Evolutionary conservation across 2,329 filamentous ascomycete genomes (phyloP).

Genomic region (Neodidymelliopsis sp.): DNA sequence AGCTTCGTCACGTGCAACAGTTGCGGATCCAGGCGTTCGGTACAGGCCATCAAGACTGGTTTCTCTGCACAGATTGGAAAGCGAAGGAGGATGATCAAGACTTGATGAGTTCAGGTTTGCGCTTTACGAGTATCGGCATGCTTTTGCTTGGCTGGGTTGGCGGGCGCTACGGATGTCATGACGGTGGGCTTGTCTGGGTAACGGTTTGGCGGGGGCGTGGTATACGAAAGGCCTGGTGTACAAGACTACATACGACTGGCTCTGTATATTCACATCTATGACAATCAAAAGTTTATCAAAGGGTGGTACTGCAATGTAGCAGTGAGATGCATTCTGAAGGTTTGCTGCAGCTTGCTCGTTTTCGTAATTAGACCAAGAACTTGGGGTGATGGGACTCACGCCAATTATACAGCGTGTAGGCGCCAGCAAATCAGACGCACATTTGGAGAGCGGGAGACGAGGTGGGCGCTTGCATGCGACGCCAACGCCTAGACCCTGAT

Average conservation of each 20-base stretch:
- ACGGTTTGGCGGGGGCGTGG: slow-evolving; percentile 3
- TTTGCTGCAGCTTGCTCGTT: too few species aligned
- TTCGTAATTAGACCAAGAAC: neutral
- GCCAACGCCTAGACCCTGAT: slow-evolving; percentile 26
- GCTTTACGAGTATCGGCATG: slow-evolving; percentile 33
- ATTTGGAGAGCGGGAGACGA: slow-evolving; percentile 1
- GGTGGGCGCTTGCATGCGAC: slow-evolving; percentile 26
- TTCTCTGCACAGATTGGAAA: slow-evolving; percentile 99
- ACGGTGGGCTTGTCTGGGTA: slow-evolving; percentile 16
- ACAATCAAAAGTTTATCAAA: slow-evolving; percentile 13
- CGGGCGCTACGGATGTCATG: slow-evolving; percentile 29
- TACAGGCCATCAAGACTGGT: slow-evolving; percentile 99
- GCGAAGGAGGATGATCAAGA: slow-evolving; percentile 87
- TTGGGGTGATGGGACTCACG: neutral
- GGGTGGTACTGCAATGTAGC: too few species aligned
- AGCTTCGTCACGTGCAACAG: slow-evolving; percentile 98
- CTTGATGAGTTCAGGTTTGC: slow-evolving; percentile 59
- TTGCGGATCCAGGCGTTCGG: slow-evolving; percentile 73
- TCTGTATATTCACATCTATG: slow-evolving; percentile 13
- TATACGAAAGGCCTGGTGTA: slow-evolving; percentile 12
- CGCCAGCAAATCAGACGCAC: slow-evolving; percentile 19
- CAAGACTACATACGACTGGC: slow-evolving; percentile 13
- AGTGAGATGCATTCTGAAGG: too few species aligned
- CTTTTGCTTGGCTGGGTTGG: slow-evolving; percentile 31
- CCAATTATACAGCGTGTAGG: slow-evolving; percentile 8